phyloP scores from a whole-genome alignment of 176 grass and related monocot genomes.

The Coix lacrymajobi region DNA sequence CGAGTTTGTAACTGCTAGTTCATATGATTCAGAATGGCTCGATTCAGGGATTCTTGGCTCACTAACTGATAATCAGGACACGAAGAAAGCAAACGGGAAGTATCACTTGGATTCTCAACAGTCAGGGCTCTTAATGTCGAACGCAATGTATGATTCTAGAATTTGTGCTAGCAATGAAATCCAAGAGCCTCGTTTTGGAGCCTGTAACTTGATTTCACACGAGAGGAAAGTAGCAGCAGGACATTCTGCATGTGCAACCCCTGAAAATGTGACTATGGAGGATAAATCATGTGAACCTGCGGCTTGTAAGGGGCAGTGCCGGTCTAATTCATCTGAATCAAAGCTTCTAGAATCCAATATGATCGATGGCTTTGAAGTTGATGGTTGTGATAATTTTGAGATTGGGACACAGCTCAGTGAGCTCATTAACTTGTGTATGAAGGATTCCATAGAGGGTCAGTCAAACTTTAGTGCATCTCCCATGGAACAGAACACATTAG shows the following conservation, averaged over 20 bases:
- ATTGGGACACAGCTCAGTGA: conserved; percentile 78
- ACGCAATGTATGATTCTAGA: conserved; percentile 9
- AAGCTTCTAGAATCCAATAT: conserved; percentile 24
- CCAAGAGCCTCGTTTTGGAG: background rate
- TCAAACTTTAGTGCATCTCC: background rate
- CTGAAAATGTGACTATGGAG: background rate
- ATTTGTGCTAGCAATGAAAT: background rate
- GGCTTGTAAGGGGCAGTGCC: conserved; percentile 2
- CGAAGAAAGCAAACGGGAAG: background rate
- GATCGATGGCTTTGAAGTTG: conserved; percentile 10
- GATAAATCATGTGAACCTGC: background rate
- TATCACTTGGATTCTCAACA: conserved; percentile 4
- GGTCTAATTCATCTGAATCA: conserved; percentile 37
- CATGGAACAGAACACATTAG: background rate
- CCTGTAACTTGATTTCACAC: conserved; percentile 17
- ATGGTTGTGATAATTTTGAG: conserved; percentile 55
- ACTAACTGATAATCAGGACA: background rate
- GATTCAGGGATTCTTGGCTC: background rate
- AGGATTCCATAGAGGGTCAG: conserved; percentile 30
- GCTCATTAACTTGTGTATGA: conserved; percentile 72
- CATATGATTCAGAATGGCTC: background rate
- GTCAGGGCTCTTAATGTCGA: background rate
- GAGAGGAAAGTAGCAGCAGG: conserved; percentile 15
- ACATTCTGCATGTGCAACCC: background rate
- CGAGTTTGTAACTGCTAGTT: background rate